Evolutionary conservation across 2,329 filamentous ascomycete species (phyloP), one percentile per base, ranked within the genome.

Genomic region (Alternaria hordeiaustralica): DNA sequence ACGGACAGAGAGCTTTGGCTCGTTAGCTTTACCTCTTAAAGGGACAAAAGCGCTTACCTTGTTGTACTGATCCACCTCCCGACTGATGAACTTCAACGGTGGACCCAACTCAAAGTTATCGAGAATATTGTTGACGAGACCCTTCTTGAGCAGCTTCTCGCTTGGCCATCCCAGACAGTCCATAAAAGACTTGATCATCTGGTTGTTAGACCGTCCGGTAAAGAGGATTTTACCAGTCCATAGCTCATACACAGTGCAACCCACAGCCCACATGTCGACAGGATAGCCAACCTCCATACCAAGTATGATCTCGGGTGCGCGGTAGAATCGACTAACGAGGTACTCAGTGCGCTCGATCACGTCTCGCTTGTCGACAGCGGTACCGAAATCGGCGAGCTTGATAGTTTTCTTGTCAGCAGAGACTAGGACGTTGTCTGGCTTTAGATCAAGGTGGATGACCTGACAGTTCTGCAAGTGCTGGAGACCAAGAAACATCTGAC

Each of bases 221-320:
- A 99, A 99, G 30, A 99, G 85, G 61, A 99, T 98, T 80, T 97
- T 97, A 75, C 96, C 96, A 0, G 96, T 98, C 83, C 97, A 98
- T 44, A 99, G 85, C 82, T 99, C 96, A 80, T 97, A 99, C 28
- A 98, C 85, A 0, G 96, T 99, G 82, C 96, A 99, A 41, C 96
- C 96, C 69, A 98, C 93, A 8, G 95, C 96, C 96, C 96, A 99
- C 85, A 97, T 92, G 79, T 99, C 96, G 69, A 98, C 93, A 8
- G 92, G 91, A 78, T 95, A 96, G 78, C 97, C 94, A 79, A 97
- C 97, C 10, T 92, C 91, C 84, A 97, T 94, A n/a, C 96, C 96
- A 4, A 99, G 87, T 65, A 99, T 97, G 76, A 99, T 93, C 82
- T 99, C 96, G 3, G 96, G 96, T 4, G 96, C 96, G 65, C 96